A percentile compares a stretch with the other conserved stretches of the same genome.
Evolutionary conservation across 495 filamentous ascomycete genomes (phyloP).

Genomic region (Penicillium flavigenum): DNA sequence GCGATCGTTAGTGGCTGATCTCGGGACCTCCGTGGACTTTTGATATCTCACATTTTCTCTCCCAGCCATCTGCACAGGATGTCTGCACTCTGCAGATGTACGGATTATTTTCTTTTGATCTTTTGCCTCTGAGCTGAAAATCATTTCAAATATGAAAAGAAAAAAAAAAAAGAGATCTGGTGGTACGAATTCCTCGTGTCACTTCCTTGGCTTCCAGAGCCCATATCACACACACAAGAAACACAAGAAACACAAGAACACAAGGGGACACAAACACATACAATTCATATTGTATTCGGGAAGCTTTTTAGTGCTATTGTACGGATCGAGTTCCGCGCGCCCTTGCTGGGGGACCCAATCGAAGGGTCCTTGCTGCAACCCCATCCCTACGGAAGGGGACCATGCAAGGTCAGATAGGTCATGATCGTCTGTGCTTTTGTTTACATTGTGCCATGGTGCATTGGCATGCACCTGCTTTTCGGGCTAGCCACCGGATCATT

Average conservation of each 20-base stretch:
- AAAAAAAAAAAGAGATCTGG: neutral
- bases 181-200: neutral
- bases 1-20: constrained; percentile 24
- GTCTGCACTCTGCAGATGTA: constrained; percentile 4
- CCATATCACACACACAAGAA: neutral
- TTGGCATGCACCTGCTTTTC: constrained; percentile 43
- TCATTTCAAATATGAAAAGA: neutral
- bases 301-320: neutral
- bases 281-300: neutral
- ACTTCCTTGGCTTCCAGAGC: constrained; percentile 1
- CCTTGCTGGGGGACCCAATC: constrained; percentile 40
- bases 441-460: constrained; percentile 42
- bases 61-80: constrained; percentile 24
- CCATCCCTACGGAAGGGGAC: constrained; percentile 45
- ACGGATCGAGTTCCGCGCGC: constrained; percentile 27
- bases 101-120: neutral
- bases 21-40: constrained; percentile 12
- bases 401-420: constrained; percentile 50
- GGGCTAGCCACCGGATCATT: constrained; percentile 22
- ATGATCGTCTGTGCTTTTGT: constrained; percentile 46
- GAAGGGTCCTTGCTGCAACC: constrained; percentile 43
- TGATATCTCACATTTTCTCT: constrained; percentile 36
- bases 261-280: neutral
- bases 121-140: neutral
- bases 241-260: neutral